Evolutionary conservation across 2,329 filamentous ascomycete species (phyloP).

Genomic region (Coniochaeta hoffmannii): DNA sequence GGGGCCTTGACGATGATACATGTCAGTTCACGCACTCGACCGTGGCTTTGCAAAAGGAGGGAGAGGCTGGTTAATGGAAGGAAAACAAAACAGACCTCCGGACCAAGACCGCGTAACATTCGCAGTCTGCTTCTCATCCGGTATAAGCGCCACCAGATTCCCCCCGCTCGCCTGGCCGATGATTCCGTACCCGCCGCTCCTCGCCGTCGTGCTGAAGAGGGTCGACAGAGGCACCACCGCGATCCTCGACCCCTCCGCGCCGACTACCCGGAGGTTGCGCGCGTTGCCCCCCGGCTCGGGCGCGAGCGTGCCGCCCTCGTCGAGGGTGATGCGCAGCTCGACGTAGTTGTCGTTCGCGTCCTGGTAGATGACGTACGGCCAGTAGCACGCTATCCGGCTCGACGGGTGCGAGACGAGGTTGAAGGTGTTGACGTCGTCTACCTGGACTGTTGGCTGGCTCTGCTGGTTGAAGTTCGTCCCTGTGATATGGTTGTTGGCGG

Average conservation of each 20-base stretch:
- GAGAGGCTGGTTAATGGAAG: too few species aligned
- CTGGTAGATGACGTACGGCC: conserved; percentile 13
- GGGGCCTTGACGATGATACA: background rate
- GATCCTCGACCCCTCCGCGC: background rate
- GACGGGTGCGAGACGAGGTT: conserved; percentile 1
- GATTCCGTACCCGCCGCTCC: conserved; percentile 11
- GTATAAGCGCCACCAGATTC: conserved; percentile 2
- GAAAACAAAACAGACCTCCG: background rate
- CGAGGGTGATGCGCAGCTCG: conserved; percentile 9
- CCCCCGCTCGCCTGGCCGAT: conserved; percentile 7
- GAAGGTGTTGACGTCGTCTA: conserved; percentile 5
- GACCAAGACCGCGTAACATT: conserved; percentile 8
- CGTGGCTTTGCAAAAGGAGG: too few species aligned
- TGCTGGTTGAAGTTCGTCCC: conserved; percentile 9
- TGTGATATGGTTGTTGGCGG: conserved; percentile 4
- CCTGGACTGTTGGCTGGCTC: background rate
- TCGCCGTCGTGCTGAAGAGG: conserved; percentile 5
- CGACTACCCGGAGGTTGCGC: conserved; percentile 2
- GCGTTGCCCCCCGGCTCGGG: background rate
- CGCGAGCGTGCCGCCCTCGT: background rate
- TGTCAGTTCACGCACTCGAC: too few species aligned
- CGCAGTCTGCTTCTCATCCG: background rate
- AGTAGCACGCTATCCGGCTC: conserved; percentile 10
- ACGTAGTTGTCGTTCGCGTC: conserved; percentile 2
- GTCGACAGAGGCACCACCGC: conserved; percentile 10